These are phyloP conservation scores for Spergularia marina DNA, from an alignment of 148 eudicot genomes.

Conservation along the genomic window DNA sequence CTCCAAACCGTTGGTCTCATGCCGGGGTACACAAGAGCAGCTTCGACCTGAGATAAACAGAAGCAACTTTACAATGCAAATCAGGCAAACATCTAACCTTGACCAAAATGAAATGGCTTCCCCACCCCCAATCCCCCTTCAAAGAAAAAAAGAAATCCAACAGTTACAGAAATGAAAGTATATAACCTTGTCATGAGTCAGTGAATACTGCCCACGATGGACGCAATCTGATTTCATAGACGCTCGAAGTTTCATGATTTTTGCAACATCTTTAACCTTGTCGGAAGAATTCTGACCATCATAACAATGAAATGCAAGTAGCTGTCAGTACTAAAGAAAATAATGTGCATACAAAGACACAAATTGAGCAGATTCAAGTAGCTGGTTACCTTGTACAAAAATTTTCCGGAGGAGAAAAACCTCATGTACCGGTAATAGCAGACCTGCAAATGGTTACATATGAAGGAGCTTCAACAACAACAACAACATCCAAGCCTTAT, in stretches of 20 bases:
- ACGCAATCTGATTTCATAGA: conserved; percentile 53
- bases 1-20: conserved; percentile 82
- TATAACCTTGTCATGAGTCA: conserved; percentile 77
- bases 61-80: background rate
- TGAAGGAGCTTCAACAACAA: too few species aligned
- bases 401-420: conserved; percentile 90
- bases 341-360: background rate
- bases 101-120: background rate
- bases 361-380: conserved; percentile 5
- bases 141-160: too few species aligned
- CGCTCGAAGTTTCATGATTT: conserved; percentile 66
- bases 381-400: conserved; percentile 68
- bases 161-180: background rate
- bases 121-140: background rate
- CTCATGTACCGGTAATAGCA: conserved; percentile 91
- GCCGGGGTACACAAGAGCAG: conserved; percentile 91
- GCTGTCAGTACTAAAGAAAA: conserved; percentile 3
- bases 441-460: conserved; percentile 49
- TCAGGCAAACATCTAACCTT: too few species aligned
- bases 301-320: conserved; percentile 12
- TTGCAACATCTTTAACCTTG: conserved; percentile 79
- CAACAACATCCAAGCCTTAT: too few species aligned
- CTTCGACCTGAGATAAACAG: conserved; percentile 67
- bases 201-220: conserved; percentile 74
- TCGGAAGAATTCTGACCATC: conserved; percentile 77